Conservation (phyloP, 768 basidiomycete species). For the Pholiota microspora region DNA sequence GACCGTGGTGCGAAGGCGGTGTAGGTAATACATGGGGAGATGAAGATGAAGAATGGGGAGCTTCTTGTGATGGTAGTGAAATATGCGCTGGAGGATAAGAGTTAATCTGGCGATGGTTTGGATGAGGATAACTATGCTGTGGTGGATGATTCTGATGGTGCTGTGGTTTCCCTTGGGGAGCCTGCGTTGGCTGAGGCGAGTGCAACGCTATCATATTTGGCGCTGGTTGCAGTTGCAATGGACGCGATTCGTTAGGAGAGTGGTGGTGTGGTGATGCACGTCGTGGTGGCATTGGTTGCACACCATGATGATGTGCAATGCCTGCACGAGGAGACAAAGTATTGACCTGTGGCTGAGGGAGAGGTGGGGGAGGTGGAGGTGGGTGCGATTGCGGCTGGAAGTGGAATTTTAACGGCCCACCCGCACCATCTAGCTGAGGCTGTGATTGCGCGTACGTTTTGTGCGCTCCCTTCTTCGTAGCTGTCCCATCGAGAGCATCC, state of each 20-base stretch:
- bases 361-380: conserved; percentile 23
- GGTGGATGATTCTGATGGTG: conserved; percentile 5
- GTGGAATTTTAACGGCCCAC: conserved; percentile 22
- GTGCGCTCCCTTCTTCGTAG: conserved; percentile 4
- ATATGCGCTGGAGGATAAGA: conserved; percentile 4
- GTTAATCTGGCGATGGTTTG: conserved; percentile 3
- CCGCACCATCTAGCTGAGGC: conserved; percentile 14
- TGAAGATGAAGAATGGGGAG: conserved; percentile 5
- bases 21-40: not conserved
- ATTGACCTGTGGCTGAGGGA: conserved; percentile 23
- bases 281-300: not conserved
- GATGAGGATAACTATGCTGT: conserved; percentile 10
- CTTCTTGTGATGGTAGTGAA: conserved; percentile 6
- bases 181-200: not conserved
- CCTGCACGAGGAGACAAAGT: conserved; percentile 16
- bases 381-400: conserved; percentile 27
- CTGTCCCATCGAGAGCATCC: conserved; percentile 25
- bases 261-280: conserved; percentile 1
- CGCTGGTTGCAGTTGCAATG: conserved; percentile 3
- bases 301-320: conserved; percentile 1
- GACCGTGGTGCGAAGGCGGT: conserved; percentile 6
- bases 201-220: not conserved
- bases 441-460: conserved; percentile 4
- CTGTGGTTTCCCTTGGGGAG: not conserved
- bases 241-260: conserved; percentile 2